Conservation (phyloP, 768 basidiomycete species). For the Phlegmacium glaucopus region DNA sequence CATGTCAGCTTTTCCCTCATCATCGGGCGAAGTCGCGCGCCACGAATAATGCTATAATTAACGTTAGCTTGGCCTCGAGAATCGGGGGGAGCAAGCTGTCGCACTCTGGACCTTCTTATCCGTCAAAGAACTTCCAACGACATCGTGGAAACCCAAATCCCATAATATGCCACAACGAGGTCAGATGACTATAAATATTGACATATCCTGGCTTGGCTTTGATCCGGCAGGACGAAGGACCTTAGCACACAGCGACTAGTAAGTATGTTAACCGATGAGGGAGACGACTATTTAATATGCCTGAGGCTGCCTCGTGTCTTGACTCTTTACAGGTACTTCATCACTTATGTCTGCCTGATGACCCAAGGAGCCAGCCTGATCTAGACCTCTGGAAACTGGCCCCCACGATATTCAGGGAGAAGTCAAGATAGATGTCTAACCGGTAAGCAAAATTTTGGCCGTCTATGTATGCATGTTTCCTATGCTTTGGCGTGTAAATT, state of each 20-base stretch:
- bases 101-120: conserved; percentile 5
- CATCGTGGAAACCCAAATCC: conserved; percentile 15
- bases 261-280: too few species aligned
- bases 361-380: too few species aligned
- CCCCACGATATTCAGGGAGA: background rate
- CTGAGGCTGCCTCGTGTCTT: too few species aligned
- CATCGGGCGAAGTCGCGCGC: background rate
- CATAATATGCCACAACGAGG: background rate
- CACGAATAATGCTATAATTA: conserved; percentile 10
- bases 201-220: background rate
- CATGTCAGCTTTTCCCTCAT: too few species aligned
- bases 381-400: background rate
- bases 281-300: too few species aligned
- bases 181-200: background rate
- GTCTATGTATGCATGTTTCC: background rate
- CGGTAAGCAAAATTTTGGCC: too few species aligned
- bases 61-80: conserved; percentile 2
- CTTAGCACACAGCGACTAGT: background rate
- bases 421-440: background rate
- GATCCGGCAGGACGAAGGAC: background rate
- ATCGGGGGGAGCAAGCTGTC: conserved; percentile 13
- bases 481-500: background rate
- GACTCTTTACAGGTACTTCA: too few species aligned
- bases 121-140: conserved; percentile 14
- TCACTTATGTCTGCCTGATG: too few species aligned